phyloP scores from a whole-genome alignment of 75 land plant genomes.

The Isoetes taiwanensis region DNA sequence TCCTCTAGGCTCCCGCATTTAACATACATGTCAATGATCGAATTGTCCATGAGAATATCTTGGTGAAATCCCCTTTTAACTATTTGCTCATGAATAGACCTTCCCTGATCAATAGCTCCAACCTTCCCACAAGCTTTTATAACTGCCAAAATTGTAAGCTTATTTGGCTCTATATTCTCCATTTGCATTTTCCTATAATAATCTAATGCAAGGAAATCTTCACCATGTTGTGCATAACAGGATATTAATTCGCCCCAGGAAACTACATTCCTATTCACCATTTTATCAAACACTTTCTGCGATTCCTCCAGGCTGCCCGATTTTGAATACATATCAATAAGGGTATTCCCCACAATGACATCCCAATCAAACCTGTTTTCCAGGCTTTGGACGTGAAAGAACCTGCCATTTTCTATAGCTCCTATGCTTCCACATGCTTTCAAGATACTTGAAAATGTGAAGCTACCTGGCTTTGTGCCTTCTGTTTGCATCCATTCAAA shows the following conservation, averaged over 20 bases:
- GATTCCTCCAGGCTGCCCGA: no score
- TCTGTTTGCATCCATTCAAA: conserved; percentile 6
- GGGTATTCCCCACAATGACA: no score
- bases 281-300: no score
- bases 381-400: no score
- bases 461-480: background rate
- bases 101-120: background rate
- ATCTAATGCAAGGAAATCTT: background rate
- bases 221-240: background rate
- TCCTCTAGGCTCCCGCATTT: background rate
- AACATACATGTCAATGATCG: background rate
- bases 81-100: background rate
- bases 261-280: background rate
- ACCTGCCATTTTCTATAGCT: no score
- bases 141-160: background rate
- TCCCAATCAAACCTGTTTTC: no score
- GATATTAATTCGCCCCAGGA: background rate
- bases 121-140: background rate
- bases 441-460: conserved; percentile 2
- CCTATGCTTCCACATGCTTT: conserved; percentile 9
- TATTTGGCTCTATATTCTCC: background rate
- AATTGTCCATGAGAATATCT: background rate
- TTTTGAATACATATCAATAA: no score
- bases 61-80: background rate
- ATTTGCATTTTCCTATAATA: background rate